Evolutionary conservation across 83 land plant species (phyloP), one percentile per base, ranked within the genome.

Genomic region (Thuja plicata): DNA sequence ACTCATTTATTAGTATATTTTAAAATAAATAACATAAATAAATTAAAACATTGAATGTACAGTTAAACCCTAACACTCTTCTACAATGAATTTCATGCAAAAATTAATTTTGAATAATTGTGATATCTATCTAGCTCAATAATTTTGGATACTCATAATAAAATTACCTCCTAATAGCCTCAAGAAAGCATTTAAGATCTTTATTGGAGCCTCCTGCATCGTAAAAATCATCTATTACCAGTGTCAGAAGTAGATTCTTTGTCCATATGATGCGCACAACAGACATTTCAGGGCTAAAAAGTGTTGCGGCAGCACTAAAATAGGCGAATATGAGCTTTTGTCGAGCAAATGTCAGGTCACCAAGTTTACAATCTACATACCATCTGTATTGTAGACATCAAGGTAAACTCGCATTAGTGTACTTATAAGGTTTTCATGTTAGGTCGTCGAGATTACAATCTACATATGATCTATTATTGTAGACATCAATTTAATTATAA

Each of bases 171-270:
- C 91, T 89, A 32, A 95, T 89, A 76, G 95, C 89, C 38, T 91
- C 32, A 48, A 92, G 82, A 73, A 97, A 93, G 80, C 89, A 86
- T 16, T 57, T 35, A 45, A 94, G 79, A 89, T 97, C 99, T 80
- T 91, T 92, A 77, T 77, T 76, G 13, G 98, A 92, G 27, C 99
- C 94, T 38, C 92, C 96, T 83, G 91, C 90, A 87, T 97, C 97
- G 89, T 91, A 97, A 91, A 95, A 97, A 85, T 97, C 99, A 92
- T 97, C 98, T 27, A 96, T 91, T 34, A 94, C 93, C 11, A 98
- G 94, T 2, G 95, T 92, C 38, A 97, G 91, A 5, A 97, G 92
- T 43, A 88, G 92, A 88, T 91, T 92, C 86, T 94, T 93, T 19
- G 96, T 93, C 96, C 96, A 95, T 48, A 93, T 92, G 1, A 94